Evolutionary conservation across 2,329 filamentous ascomycete genomes (phyloP), one percentile per base, ranked within the genome.

Genomic region (Cytospora piceae): DNA sequence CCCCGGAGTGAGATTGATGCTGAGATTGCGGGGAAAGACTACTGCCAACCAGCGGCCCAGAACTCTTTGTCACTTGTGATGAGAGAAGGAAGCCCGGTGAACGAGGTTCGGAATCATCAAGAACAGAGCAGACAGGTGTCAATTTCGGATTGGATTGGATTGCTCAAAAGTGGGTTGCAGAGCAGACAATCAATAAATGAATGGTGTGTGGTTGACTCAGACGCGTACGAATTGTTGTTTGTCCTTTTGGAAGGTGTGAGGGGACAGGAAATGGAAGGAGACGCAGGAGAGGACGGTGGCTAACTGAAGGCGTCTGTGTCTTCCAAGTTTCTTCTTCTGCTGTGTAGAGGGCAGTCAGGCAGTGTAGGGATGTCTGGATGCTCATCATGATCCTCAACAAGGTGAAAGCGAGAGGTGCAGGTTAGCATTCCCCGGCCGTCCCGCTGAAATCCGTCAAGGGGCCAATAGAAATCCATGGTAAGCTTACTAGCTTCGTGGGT

Each of bases 1-100:
- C 64, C 60, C 46, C 49, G n/a, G 24, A 34, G 46, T 63, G 34
- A 60, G 56, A 67, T 65, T 46, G 58, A 55, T 60, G 63, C n/a
- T 52, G 58, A 65, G 58, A 62, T 61, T 57, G 61, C 46, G 57
- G 62, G 49, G 62, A 56, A 55, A 55, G n/a, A 53, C 37, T 42
- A 65, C n/a, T 51, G 58, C 32, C 46, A 62, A 32, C 27, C 39
- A 42, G 58, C 39, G 42, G 14, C 22, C 49, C 31, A 24, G 53
- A 39, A 29, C 27, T 46, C 11, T 60, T 58, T 64, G 51, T 64
- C 56, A 64, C 46, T 53, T 56, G 49, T 59, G 49, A 58, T 58
- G 34, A 29, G 58, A n/a, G 27, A 29, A 29, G 46, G 20, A 34
- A 51, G 29, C 22, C 58, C 24, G 42, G 42, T 24, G 31, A 54